phyloP scores from a whole-genome alignment of 2,329 filamentous ascomycete genomes.

The Colletotrichum endophyticum region DNA sequence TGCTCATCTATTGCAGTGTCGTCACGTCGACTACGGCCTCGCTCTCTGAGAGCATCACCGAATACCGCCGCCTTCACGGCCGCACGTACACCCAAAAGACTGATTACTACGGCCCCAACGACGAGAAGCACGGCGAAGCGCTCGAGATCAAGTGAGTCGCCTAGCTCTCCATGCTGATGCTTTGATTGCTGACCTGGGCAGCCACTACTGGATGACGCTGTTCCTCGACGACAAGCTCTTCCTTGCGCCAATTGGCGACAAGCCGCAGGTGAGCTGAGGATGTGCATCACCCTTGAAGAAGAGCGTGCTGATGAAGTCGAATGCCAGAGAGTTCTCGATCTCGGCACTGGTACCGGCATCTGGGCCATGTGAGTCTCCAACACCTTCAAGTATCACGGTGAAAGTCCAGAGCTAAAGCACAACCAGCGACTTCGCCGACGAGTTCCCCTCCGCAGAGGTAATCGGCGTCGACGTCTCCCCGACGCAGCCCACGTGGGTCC shows the following conservation, averaged over 20 bases:
- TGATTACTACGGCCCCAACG: constrained; percentile 32
- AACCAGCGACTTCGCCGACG: constrained; percentile 50
- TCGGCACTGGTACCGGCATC: constrained; percentile 48
- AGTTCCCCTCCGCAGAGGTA: constrained; percentile 46
- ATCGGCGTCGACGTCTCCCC: constrained; percentile 61
- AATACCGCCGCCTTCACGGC: background rate
- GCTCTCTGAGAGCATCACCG: background rate
- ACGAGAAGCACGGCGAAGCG: constrained; percentile 27
- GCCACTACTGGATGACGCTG: constrained; percentile 29
- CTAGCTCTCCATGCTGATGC: no score
- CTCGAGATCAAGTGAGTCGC: constrained; percentile 23
- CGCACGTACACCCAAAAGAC: background rate
- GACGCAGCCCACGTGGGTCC: constrained; percentile 60
- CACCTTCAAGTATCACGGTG: background rate
- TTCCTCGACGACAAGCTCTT: constrained; percentile 24
- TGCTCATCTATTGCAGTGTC: background rate
- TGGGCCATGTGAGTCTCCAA: constrained; percentile 41
- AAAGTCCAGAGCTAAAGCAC: no score
- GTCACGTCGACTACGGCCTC: background rate
- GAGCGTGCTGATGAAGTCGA: background rate
- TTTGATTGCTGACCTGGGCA: background rate
- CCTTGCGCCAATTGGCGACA: constrained; percentile 5
- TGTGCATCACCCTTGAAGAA: background rate
- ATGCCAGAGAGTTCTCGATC: constrained; percentile 41
- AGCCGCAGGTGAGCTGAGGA: background rate